Evolutionary conservation across 2,329 filamentous ascomycete species (phyloP).

Genomic region (Ascochyta lentis): DNA sequence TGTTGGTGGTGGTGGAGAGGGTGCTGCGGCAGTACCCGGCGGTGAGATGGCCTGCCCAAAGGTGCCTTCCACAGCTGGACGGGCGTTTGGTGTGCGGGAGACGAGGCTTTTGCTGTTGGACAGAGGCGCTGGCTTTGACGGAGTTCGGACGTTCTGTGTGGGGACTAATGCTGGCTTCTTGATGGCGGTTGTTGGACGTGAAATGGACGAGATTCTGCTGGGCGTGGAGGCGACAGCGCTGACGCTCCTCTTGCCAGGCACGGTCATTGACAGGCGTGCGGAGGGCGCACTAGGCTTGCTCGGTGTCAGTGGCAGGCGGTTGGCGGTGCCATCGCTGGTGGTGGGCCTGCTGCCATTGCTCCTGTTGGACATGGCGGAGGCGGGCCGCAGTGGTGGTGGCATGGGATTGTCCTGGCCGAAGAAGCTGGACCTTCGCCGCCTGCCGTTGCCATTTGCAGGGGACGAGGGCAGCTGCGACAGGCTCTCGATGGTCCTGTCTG

Average conservation of each 20-base stretch:
- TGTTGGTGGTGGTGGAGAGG: slow-evolving; percentile 22
- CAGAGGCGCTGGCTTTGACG: slow-evolving; percentile 39
- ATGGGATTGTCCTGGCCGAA: slow-evolving; percentile 70
- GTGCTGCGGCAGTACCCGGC: slow-evolving; percentile 24
- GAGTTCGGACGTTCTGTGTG: slow-evolving; percentile 34
- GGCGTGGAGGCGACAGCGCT: slow-evolving; percentile 38
- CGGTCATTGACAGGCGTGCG: slow-evolving; percentile 42
- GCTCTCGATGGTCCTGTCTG: slow-evolving; percentile 86
- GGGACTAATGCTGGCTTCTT: slow-evolving; percentile 40
- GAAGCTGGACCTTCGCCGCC: slow-evolving; percentile 72
- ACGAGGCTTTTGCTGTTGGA: slow-evolving; percentile 47
- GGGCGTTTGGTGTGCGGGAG: slow-evolving; percentile 42
- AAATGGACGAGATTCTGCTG: slow-evolving; percentile 37
- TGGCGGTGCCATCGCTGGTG: slow-evolving; percentile 52
- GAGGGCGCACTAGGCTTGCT: slow-evolving; percentile 24
- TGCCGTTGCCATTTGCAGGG: slow-evolving; percentile 63
- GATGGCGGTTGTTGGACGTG: slow-evolving; percentile 40
- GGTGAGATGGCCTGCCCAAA: slow-evolving; percentile 47
- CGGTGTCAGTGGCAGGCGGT: slow-evolving; percentile 41
- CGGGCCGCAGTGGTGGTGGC: slow-evolving; percentile 67
- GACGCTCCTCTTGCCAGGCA: slow-evolving; percentile 45
- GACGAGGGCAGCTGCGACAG: slow-evolving; percentile 79
- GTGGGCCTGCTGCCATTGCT: slow-evolving; percentile 60
- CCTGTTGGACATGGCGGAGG: slow-evolving; percentile 64
- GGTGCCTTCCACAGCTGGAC: slow-evolving; percentile 40